Evolutionary conservation across 306 rosid species (phyloP), one percentile per base, ranked within the genome.

Genomic region (Corylus avellana): DNA sequence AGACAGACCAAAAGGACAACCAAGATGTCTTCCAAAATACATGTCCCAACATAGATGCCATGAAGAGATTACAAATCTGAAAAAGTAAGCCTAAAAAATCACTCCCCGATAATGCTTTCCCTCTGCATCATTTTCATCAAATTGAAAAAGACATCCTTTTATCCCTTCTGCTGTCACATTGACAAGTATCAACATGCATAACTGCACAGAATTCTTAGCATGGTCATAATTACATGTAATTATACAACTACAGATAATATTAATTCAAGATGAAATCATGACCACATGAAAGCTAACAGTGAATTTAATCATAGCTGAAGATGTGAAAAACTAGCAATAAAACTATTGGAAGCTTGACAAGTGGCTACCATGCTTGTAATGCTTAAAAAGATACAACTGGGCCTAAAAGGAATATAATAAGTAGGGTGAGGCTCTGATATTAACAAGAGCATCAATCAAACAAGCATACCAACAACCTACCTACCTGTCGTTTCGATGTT

Each of bases 401-500:
- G 57, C 74, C 78, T 22, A 46, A 29, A 58, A 17, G 22, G 58
- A 39, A 32, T 72, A 25, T 66, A 62, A 12, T 4, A 48, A 57
- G 51, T 16, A 62, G 51, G 9, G 25, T 37, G 62, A 79, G 27
- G 61, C 37, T 51, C 69, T 73, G 70, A 70, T 51, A 42, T 42
- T 27, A 12, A 59, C 8, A 44, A 61, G 72, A 54, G 7, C 57
- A 25, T 39, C 47, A 73, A 2, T 4, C 46, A 62, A 50, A 77
- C 20, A 46, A 76, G 82, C 70, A 79, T 74, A 82, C 55, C 58
- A 86, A 68, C 32, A 68, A 39, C 4, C 32, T 9, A 20, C 72
- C 8, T n/a, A 95, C 99, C 88, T 90, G 85, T 96, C 90, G 73
- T 84, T 91, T 55, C 85, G 88, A 88, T 88, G 98, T 63, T 85